Evolutionary conservation across 805 yeast species (phyloP).

Genomic region (Yarrowia sp.): DNA sequence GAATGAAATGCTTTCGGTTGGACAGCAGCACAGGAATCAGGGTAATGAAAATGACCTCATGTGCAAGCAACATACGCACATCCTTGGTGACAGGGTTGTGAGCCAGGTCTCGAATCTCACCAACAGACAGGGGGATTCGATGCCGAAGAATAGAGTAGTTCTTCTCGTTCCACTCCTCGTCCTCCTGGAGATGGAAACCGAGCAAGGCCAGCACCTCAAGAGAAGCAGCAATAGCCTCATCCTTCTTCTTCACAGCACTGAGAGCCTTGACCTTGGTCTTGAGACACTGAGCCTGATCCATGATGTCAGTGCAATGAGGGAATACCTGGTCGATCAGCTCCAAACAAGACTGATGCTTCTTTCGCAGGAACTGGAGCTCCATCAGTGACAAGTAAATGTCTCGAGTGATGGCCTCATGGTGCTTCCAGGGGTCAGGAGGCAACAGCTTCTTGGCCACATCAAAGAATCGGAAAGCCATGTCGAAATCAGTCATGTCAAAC

Average conservation of each 20-base stretch:
- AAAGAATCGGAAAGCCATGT: constrained; percentile 54
- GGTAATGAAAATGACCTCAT: constrained; percentile 54
- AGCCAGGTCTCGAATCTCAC: constrained; percentile 52
- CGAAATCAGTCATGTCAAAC: constrained; percentile 55
- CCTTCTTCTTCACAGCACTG: constrained; percentile 48
- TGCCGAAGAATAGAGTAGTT: constrained; percentile 45
- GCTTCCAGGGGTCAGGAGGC: constrained; percentile 40
- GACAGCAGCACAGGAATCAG: constrained; percentile 50
- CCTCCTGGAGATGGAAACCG: constrained; percentile 51
- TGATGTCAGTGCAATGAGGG: constrained; percentile 47
- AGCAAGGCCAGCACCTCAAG: constrained; percentile 51
- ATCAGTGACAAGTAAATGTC: constrained; percentile 43
- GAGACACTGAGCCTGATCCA: constrained; percentile 49
- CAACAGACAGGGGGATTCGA: constrained; percentile 53
- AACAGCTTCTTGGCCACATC: constrained; percentile 49
- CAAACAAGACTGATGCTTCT: constrained; percentile 52
- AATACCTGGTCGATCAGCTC: constrained; percentile 51
- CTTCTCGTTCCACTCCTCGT: constrained; percentile 46
- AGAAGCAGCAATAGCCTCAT: constrained; percentile 52
- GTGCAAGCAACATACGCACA: constrained; percentile 49
- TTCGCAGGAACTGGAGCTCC: constrained; percentile 46
- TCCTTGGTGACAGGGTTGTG: constrained; percentile 45
- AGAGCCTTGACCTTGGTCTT: constrained; percentile 53
- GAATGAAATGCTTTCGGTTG: constrained; percentile 47
- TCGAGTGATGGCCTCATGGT: constrained; percentile 42